Conservation (phyloP, 2,329 filamentous ascomycete species). For the Cyphellophora europaea region DNA sequence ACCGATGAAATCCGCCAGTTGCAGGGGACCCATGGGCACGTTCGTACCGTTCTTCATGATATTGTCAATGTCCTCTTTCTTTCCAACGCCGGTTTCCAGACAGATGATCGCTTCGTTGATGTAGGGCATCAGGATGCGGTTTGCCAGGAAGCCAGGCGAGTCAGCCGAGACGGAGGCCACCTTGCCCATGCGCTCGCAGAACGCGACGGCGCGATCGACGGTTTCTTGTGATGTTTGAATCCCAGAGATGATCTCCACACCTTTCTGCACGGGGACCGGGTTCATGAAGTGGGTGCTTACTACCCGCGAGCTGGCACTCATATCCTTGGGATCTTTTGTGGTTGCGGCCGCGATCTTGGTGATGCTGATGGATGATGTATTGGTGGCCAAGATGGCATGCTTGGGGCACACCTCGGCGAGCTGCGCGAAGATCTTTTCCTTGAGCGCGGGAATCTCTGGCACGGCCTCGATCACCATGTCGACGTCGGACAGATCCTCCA, state of each 20-base stretch:
- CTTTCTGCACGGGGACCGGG: slow-evolving; percentile 91
- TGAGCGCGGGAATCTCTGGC: slow-evolving; percentile 80
- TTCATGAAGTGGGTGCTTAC: slow-evolving; percentile 99
- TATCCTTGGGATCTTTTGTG: slow-evolving; percentile 71
- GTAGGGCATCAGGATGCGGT: slow-evolving; percentile 96
- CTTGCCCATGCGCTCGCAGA: slow-evolving; percentile 91
- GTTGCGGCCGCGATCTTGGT: slow-evolving; percentile 80
- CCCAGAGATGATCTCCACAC: slow-evolving; percentile 93
- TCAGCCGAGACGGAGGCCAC: slow-evolving; percentile 80
- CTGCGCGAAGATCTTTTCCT: slow-evolving; percentile 75
- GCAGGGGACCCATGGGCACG: slow-evolving; percentile 93
- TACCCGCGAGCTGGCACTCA: slow-evolving; percentile 74
- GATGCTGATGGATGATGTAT: slow-evolving; percentile 97
- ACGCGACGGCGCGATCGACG: slow-evolving; percentile 69
- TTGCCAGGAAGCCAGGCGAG: slow-evolving; percentile 87
- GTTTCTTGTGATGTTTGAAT: slow-evolving; percentile 82
- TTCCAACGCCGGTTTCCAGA: slow-evolving; percentile 83
- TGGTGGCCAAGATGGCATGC: slow-evolving; percentile 88
- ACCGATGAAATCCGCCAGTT: slow-evolving; percentile 93
- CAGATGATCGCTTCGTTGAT: slow-evolving; percentile 98
- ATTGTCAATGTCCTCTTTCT: slow-evolving; percentile 82
- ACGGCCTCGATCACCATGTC: slow-evolving; percentile 98
- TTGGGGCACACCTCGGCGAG: slow-evolving; percentile 72
- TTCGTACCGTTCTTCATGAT: slow-evolving; percentile 99
- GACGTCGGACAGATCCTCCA: slow-evolving; percentile 69